Evolutionary conservation across 2,329 filamentous ascomycete species (phyloP).

Genomic region (Diaporthe sp.): DNA sequence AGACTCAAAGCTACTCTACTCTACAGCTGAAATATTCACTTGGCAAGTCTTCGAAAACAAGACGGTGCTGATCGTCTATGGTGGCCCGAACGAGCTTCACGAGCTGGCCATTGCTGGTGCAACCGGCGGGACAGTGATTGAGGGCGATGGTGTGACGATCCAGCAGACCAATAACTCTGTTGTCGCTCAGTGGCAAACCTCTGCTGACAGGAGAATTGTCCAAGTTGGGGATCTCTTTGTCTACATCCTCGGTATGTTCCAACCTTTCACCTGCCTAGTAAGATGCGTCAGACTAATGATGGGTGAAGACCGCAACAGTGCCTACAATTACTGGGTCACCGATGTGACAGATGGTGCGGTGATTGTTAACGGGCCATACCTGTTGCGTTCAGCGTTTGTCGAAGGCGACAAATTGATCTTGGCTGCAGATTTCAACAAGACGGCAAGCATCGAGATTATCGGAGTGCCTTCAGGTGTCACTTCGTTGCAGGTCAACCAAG

Average conservation of each 20-base stretch:
- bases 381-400: slow-evolving; percentile 72
- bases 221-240: slow-evolving; percentile 57
- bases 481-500: slow-evolving; percentile 59
- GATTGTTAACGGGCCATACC: slow-evolving; percentile 76
- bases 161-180: slow-evolving; percentile 42
- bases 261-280: not conserved
- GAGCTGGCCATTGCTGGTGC: slow-evolving; percentile 66
- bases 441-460: slow-evolving; percentile 77
- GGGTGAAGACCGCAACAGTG: slow-evolving; percentile 62
- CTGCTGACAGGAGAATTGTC: slow-evolving; percentile 48
- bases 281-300: not conserved
- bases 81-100: slow-evolving; percentile 72
- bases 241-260: slow-evolving; percentile 60
- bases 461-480: slow-evolving; percentile 68
- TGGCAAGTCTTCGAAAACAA: slow-evolving; percentile 75
- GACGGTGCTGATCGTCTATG: slow-evolving; percentile 75
- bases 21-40: slow-evolving; percentile 78
- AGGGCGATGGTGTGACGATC: slow-evolving; percentile 46
- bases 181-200: slow-evolving; percentile 52
- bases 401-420: slow-evolving; percentile 70
- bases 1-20: slow-evolving; percentile 72
- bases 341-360: slow-evolving; percentile 55
- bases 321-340: slow-evolving; percentile 79
- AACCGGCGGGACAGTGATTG: slow-evolving; percentile 14
- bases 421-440: slow-evolving; percentile 80